Evolutionary conservation across 2,329 filamentous ascomycete genomes (phyloP), one percentile per base, ranked within the genome.

Genomic region (Aureobasidium leucospermi): DNA sequence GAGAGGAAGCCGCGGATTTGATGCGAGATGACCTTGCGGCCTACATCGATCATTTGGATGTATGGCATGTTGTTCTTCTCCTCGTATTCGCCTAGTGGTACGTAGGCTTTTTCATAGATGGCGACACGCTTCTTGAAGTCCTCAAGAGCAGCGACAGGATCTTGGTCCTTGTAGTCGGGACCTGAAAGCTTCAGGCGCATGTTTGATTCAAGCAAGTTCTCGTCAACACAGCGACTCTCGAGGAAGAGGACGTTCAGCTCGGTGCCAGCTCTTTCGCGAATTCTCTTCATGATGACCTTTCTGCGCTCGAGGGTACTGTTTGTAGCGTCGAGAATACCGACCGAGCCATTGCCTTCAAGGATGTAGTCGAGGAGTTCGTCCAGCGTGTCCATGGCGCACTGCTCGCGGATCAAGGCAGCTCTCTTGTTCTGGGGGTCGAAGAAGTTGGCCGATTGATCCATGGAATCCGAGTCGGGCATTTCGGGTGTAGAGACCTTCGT

Each of bases 21-120:
- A 71, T 96, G 89, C 48, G 93, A 89, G 45, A 97, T 85, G 62
- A 97, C 83, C 74, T 99, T 99, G 62, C 93, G 85, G 43, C 94
- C 94, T 2, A 99, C 94, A 72, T 99, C 94, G 64, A 97, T 90
- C 88, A 97, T 96, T 78, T 90, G 90, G 64, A 99, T 95, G 70
- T 96, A 99, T 62, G 95, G 89, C 83, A 96, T 87, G 67, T 92
- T 86, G 68, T 95, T 82, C 23, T 88, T 82, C 74, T 99, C 94
- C 71, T 99, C 94, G 64, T 90, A 95, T 43, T 91, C 84, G 34
- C 94, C 94, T 1, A 99, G 79, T 0, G 94, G 89, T 6, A 93
- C 86, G 68, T 99, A 99, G 15, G 90, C 91, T 68, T 92, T 95
- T 73, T 96, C 90, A 68, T 99, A 99, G 10, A 95, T 89, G 56